phyloP scores from a whole-genome alignment of 2,329 filamentous ascomycete species.

The Tolypocladium amazonense region DNA sequence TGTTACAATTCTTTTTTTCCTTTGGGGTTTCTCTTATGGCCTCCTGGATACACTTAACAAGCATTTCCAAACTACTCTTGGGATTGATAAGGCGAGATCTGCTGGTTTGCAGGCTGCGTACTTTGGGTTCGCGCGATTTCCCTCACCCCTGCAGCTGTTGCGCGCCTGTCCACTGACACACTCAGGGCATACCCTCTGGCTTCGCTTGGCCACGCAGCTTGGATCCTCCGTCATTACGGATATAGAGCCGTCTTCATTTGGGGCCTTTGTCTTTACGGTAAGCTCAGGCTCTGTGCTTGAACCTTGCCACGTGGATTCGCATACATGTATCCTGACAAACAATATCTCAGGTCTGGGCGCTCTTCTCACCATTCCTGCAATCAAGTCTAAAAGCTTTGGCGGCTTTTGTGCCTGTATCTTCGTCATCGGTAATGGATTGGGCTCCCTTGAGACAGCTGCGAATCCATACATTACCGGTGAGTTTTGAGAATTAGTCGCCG shows the following conservation, averaged over 20 bases:
- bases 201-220: slow-evolving; percentile 54
- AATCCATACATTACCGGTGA: slow-evolving; percentile 59
- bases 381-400: slow-evolving; percentile 54
- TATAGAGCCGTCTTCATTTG: slow-evolving; percentile 60
- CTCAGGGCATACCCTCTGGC: slow-evolving; percentile 57
- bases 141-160: slow-evolving; percentile 8
- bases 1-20: slow-evolving; percentile 34
- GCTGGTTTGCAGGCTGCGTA: slow-evolving; percentile 39
- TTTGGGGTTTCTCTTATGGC: slow-evolving; percentile 36
- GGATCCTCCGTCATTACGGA: slow-evolving; percentile 52
- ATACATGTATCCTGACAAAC: neutral
- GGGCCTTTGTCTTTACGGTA: slow-evolving; percentile 51
- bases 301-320: neutral
- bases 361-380: slow-evolving; percentile 42
- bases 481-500: no score
- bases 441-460: slow-evolving; percentile 66
- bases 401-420: slow-evolving; percentile 67
- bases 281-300: neutral
- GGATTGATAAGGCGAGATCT: slow-evolving; percentile 32
- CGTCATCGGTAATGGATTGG: slow-evolving; percentile 62
- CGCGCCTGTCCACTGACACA: neutral
- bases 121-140: slow-evolving; percentile 39
- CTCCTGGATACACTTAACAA: slow-evolving; percentile 38
- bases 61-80: slow-evolving; percentile 35
- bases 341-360: slow-evolving; percentile 34